phyloP scores from a whole-genome alignment of 2,329 filamentous ascomycete species.

The Colletotrichum lupini region DNA sequence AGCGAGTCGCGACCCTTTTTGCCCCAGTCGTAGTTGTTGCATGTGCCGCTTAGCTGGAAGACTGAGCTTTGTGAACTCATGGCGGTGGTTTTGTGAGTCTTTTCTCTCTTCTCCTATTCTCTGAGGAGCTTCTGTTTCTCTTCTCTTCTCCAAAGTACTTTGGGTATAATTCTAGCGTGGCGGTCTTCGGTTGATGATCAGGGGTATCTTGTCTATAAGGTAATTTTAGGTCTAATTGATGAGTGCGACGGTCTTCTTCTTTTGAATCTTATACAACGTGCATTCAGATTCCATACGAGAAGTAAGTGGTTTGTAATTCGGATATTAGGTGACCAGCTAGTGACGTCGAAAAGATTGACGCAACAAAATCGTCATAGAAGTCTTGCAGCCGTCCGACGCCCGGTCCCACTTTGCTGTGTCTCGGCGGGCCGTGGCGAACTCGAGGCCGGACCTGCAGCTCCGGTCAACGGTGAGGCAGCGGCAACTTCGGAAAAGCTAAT shows the following conservation, averaged over 20 bases:
- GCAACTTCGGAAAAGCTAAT: neutral
- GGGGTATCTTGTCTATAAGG: too few species aligned
- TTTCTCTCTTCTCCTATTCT: too few species aligned
- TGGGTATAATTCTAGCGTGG: too few species aligned
- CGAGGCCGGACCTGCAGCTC: neutral
- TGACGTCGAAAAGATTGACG: constrained; percentile 35
- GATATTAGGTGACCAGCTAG: constrained; percentile 6
- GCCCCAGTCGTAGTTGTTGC: constrained; percentile 77
- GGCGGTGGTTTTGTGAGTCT: neutral
- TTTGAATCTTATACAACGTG: too few species aligned
- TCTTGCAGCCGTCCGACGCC: neutral
- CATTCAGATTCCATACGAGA: too few species aligned
- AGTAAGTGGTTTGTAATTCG: too few species aligned
- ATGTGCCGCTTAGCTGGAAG: constrained; percentile 58
- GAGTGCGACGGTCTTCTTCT: too few species aligned
- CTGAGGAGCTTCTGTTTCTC: too few species aligned
- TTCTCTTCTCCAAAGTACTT: too few species aligned
- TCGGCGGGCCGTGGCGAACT: constrained; percentile 18
- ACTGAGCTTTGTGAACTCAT: constrained; percentile 43
- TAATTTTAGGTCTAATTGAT: too few species aligned
- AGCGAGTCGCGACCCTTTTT: constrained; percentile 74
- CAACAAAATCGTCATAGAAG: constrained; percentile 30
- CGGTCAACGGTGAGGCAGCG: neutral
- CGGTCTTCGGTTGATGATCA: too few species aligned
- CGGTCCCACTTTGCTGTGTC: neutral